Evolutionary conservation across 1,284 basidiomycete species (phyloP).

Genomic region (Leccinum huronense): DNA sequence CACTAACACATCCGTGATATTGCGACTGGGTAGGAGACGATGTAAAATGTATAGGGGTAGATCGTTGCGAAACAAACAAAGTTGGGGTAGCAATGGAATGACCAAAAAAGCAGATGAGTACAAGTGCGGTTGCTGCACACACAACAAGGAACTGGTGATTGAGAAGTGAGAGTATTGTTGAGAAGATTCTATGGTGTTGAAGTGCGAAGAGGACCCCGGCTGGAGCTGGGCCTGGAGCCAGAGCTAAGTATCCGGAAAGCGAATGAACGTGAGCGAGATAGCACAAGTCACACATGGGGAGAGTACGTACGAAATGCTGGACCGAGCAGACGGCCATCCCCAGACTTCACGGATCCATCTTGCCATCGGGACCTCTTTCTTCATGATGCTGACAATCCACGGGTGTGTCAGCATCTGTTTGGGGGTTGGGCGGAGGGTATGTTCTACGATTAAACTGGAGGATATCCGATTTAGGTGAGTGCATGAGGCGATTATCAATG

Average conservation of each 20-base stretch:
- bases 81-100: slow-evolving; percentile 13
- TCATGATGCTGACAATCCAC: slow-evolving; percentile 81
- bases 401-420: slow-evolving; percentile 84
- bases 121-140: slow-evolving; percentile 26
- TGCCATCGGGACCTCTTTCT: slow-evolving; percentile 83
- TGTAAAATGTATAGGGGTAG: slow-evolving; percentile 23
- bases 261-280: slow-evolving; percentile 3
- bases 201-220: slow-evolving; percentile 31
- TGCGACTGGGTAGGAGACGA: slow-evolving; percentile 10
- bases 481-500: slow-evolving; percentile 15
- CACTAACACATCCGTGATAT: slow-evolving; percentile 18
- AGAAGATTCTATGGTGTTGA: slow-evolving; percentile 27
- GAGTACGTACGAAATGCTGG: slow-evolving; percentile 23
- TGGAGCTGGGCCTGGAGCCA: slow-evolving; percentile 43
- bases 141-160: slow-evolving; percentile 13
- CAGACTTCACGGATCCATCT: slow-evolving; percentile 90
- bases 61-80: slow-evolving; percentile 21
- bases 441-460: slow-evolving; percentile 56
- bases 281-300: neutral
- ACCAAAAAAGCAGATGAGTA: slow-evolving; percentile 20
- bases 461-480: slow-evolving; percentile 6
- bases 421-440: slow-evolving; percentile 75
- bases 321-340: slow-evolving; percentile 60
- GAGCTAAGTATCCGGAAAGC: slow-evolving; percentile 12
- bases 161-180: slow-evolving; percentile 1